These are phyloP conservation scores for Penicillium rolfsii DNA, from an alignment of 2,329 filamentous ascomycete species.

Conservation along the genomic window DNA sequence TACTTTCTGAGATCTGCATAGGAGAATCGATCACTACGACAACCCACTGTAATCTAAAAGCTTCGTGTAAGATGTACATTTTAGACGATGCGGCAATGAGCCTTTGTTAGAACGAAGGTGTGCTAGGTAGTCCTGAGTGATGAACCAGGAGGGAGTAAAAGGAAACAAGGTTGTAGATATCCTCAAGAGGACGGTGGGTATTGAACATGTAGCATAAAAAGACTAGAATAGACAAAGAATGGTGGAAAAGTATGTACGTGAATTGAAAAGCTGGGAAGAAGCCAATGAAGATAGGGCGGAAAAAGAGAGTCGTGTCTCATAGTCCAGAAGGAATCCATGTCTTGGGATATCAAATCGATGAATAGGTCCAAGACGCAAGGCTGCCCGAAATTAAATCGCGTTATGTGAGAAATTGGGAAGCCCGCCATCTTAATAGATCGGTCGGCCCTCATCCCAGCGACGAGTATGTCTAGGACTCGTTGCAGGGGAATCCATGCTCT, in stretches of 20 bases:
- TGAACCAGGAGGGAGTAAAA: background rate
- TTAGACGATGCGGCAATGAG: background rate
- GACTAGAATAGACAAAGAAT: constrained; percentile 19
- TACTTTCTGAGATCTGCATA: constrained; percentile 1
- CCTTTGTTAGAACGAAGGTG: background rate
- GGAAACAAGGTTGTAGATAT: background rate
- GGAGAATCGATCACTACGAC: background rate
- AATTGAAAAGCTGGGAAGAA: background rate
- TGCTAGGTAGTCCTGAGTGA: background rate
- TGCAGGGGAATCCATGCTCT: constrained; percentile 19
- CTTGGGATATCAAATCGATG: constrained; percentile 18
- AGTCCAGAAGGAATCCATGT: constrained; percentile 10
- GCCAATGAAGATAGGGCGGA: background rate
- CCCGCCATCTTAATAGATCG: constrained; percentile 41
- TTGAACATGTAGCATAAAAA: constrained; percentile 16
- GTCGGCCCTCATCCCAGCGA: constrained; percentile 48
- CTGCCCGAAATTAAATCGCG: constrained; percentile 11
- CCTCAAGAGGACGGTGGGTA: constrained; percentile 12
- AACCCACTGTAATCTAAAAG: background rate
- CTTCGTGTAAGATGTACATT: background rate
- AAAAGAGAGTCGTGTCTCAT: constrained; percentile 17
- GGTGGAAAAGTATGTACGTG: constrained; percentile 25
- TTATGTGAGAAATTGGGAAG: background rate
- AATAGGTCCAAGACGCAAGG: constrained; percentile 12
- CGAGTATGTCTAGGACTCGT: constrained; percentile 36